Evolutionary conservation across 495 filamentous ascomycete species (phyloP).

Genomic region (Immersiella caudata): DNA sequence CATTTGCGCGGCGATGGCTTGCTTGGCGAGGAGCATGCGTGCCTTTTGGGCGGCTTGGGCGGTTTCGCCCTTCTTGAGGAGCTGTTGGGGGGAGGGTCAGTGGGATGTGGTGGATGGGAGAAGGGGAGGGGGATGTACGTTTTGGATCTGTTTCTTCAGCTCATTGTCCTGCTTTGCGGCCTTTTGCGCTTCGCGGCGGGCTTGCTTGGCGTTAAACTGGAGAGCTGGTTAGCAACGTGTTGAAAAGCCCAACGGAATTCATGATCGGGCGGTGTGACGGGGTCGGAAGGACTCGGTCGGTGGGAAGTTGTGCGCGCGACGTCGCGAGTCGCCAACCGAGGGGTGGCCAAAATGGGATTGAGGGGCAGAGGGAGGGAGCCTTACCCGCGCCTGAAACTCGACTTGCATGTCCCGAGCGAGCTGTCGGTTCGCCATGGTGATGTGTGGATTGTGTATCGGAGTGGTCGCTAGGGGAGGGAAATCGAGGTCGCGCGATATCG

Average conservation of each 20-base stretch:
- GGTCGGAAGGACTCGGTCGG: not conserved
- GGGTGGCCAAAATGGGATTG: slow-evolving; percentile 3
- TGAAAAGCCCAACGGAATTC: not conserved
- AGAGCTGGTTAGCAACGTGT: not conserved
- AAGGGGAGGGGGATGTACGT: slow-evolving; percentile 47
- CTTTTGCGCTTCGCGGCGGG: slow-evolving; percentile 78
- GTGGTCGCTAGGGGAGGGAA: slow-evolving; percentile 1
- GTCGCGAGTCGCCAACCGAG: not conserved
- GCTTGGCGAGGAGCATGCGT: slow-evolving; percentile 58
- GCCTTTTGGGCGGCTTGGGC: slow-evolving; percentile 84
- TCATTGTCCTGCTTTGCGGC: slow-evolving; percentile 80
- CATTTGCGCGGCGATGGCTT: slow-evolving; percentile 57
- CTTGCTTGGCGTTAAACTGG: slow-evolving; percentile 83
- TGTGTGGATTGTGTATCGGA: slow-evolving; percentile 3
- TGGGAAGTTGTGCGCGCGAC: not conserved
- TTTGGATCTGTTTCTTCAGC: slow-evolving; percentile 83
- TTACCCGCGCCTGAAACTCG: slow-evolving; percentile 56
- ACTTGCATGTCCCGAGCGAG: slow-evolving; percentile 55
- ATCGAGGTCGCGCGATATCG: not conserved
- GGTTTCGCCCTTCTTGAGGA: slow-evolving; percentile 69
- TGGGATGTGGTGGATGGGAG: slow-evolving; percentile 6
- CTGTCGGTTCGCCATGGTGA: slow-evolving; percentile 54
- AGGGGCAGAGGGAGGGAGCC: slow-evolving; percentile 17
- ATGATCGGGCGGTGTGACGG: not conserved
- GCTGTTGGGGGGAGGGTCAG: slow-evolving; percentile 46